Evolutionary conservation across 2,329 filamentous ascomycete genomes (phyloP).

Genomic region (Alternaria ethzedia): DNA sequence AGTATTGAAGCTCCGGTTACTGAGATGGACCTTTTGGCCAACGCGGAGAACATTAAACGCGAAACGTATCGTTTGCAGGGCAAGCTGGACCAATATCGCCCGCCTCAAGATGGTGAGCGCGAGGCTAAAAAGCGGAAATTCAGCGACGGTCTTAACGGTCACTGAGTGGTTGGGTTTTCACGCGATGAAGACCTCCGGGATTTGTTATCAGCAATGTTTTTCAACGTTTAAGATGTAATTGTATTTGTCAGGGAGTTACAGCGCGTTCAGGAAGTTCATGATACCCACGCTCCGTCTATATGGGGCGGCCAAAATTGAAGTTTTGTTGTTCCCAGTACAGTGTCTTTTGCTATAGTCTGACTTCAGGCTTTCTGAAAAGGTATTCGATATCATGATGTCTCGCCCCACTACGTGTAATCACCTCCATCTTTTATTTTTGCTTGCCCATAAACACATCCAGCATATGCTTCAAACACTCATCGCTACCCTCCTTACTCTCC

Average conservation of each 20-base stretch:
- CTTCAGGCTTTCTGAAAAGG: too few species aligned
- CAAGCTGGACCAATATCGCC: constrained; percentile 42
- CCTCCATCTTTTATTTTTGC: too few species aligned
- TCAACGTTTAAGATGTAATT: neutral
- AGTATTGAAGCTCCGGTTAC: constrained; percentile 88
- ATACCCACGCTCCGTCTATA: neutral
- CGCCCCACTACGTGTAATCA: too few species aligned
- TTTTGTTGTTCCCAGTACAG: neutral
- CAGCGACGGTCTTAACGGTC: constrained; percentile 15
- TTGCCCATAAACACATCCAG: too few species aligned
- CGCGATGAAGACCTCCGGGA: neutral
- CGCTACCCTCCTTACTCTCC: too few species aligned
- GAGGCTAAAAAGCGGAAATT: constrained; percentile 46
- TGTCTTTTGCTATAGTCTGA: too few species aligned
- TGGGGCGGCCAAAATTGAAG: neutral
- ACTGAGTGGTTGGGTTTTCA: neutral
- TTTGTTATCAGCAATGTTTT: neutral
- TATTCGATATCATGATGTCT: too few species aligned
- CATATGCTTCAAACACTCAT: too few species aligned
- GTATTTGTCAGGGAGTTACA: neutral
- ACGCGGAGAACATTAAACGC: constrained; percentile 74
- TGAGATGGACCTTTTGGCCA: constrained; percentile 76
- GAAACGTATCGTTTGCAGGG: constrained; percentile 73
- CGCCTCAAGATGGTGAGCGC: constrained; percentile 27
- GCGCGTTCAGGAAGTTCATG: neutral